Evolutionary conservation across 1,284 basidiomycete genomes (phyloP), one percentile per base, ranked within the genome.

Genomic region (Amylostereum areolatum): DNA sequence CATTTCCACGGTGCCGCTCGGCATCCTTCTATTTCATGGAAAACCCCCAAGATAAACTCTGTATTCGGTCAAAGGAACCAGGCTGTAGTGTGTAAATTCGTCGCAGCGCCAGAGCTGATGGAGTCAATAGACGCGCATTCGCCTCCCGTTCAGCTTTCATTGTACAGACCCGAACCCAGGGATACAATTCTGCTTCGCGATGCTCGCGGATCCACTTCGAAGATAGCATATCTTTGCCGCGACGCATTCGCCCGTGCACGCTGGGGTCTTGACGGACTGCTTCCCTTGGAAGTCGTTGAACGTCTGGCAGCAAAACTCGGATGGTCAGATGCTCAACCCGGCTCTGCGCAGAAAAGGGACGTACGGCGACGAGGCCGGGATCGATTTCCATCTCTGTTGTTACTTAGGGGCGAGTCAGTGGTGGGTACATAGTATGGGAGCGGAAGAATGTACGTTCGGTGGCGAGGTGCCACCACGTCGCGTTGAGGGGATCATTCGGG

Each of bases 391-490:
- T 89, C 45, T 77, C 82, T 83, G 53, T 35, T 51, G 52, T 48
- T 44, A 49, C n/a, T n/a, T 40, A 32, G 7, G 11, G 33, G 31
- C 39, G 12, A 29, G 10, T 35, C 3, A 31, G 39, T 29, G 18
- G 36, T 6, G 42, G 43, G 18, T 18, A 18, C 18, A 18, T 1
- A 34, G 24, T 29, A 44, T 9, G 28, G 47, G 48, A 29, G 4
- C 6, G 39, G 11, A 24, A 43, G 34, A 42, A 68, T 69, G 53
- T 51, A 81, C 84, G 77, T 68, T 91, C 86, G 3, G 89, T 91
- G 37, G 91, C 80, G 28, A 67, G 74, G 57, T 89, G 86, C 87
- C 88, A 92, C 81, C 85, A 92, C 4, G 89, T 89, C 12, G 84
- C 86, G 57, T 92, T 92, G 50, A 92, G 65, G 0, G 89, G 88